Base-by-base conservation (phyloP, 768 basidiomycete species). In the Lentinula lateritia region DNA sequence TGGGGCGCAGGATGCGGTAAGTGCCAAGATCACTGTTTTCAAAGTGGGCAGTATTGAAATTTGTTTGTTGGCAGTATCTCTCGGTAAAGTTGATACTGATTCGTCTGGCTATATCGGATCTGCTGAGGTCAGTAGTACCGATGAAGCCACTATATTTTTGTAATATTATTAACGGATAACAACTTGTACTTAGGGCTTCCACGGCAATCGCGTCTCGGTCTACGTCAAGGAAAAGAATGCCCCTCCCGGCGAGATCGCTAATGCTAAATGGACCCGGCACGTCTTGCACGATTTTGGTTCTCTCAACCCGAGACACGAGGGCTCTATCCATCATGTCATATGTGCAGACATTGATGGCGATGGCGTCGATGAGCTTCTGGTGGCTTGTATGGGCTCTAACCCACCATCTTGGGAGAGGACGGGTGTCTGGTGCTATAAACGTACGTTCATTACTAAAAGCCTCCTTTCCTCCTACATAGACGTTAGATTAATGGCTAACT, bases 231-330 rank as follows among this genome's bases (percentile, higher is more conserved):
- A 39, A 7, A 35, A 35, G n/a, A 16, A 35, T 18, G 52, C 28
- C 1, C 23, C 0, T 20, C 7, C 15, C 9, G 52, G 38, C 28
- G 35, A 53, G 20, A 35, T 53, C 20, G 52, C 34, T 6, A 39
- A 53, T 15, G 38, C 38, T 13, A 53, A 53, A 8, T 71, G 70
- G 70, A 65, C 52, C 9, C 68, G 70, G 7, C 18, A 41, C 16
- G 64, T 65, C 20, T n/a, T 71, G 58, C 62, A 69, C 36, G 63
- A 67, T 61, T 69, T 66, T 58, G 69, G 68, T 7, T 55, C 67
- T 2, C 59, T 68, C 41, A 64, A 65, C 59, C 20, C 18, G 12
- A 53, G 60, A 38, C 62, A 69, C 34, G 67, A 35, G 20, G 52
- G 52, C 6, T 53, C 65, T 39, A 62, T 71, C 16, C 69, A 70